Evolutionary conservation across 192 early-diverging fungal species (phyloP).

Genomic region (Coemansia sp.): DNA sequence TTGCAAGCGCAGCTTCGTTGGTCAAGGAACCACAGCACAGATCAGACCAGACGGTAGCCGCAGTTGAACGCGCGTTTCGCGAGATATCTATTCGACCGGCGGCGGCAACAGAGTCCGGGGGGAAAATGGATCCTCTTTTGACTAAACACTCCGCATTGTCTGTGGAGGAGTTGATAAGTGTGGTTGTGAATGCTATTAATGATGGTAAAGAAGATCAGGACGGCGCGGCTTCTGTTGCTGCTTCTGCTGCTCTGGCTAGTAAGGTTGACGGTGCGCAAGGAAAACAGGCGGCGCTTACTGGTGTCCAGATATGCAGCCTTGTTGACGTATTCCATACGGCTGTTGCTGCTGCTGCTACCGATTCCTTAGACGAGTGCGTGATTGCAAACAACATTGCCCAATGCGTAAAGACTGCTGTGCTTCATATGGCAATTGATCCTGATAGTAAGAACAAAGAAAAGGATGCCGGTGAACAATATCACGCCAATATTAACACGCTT

Average conservation of each 20-base stretch:
- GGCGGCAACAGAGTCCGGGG: background rate
- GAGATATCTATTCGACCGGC: constrained; percentile 14
- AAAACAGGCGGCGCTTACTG: background rate
- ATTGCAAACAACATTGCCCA: constrained; percentile 7
- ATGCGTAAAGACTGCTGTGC: constrained; percentile 9
- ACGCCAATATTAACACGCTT: background rate
- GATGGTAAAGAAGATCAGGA: background rate
- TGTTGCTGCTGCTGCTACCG: background rate
- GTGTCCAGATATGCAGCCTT: constrained; percentile 5
- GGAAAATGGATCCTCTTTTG: background rate
- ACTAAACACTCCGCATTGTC: constrained; percentile 8
- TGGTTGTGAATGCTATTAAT: background rate
- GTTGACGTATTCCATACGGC: constrained; percentile 24
- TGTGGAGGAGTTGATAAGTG: constrained; percentile 1
- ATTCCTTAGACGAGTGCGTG: background rate
- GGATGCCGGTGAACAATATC: background rate
- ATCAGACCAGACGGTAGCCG: constrained; percentile 17
- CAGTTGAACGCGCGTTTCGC: constrained; percentile 36
- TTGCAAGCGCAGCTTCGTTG: constrained; percentile 35
- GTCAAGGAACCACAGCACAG: constrained; percentile 23
- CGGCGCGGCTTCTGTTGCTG: background rate
- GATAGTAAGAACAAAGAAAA: background rate
- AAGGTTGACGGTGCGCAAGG: background rate
- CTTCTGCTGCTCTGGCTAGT: background rate
- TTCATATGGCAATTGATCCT: background rate